Evolutionary conservation across 495 filamentous ascomycete genomes (phyloP).

Genomic region (Daldinia loculata): DNA sequence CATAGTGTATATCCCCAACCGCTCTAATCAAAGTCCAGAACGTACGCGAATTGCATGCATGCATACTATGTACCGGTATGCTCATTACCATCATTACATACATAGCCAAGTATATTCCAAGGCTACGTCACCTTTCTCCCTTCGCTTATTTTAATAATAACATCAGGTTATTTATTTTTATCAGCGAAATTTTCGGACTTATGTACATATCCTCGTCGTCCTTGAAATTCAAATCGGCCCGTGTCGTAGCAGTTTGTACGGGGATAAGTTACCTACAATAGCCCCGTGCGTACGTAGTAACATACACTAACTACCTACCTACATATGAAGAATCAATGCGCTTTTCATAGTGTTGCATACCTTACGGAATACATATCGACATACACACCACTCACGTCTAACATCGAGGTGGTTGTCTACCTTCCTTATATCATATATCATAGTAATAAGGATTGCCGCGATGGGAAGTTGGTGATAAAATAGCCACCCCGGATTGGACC

Average conservation of each 20-base stretch:
- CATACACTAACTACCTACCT: too few species aligned
- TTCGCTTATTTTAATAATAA: background rate
- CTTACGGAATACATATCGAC: background rate
- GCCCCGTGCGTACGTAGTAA: background rate
- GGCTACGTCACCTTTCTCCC: background rate
- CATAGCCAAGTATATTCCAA: background rate
- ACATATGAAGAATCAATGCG: background rate
- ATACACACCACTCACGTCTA: background rate
- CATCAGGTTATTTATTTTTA: background rate
- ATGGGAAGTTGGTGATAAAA: background rate
- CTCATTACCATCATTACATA: too few species aligned
- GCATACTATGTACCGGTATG: too few species aligned
- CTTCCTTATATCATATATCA: background rate
- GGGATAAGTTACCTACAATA: background rate
- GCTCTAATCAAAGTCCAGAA: background rate
- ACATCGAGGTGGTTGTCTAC: background rate
- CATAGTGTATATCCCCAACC: background rate
- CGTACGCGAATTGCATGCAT: background rate
- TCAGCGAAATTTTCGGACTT: background rate
- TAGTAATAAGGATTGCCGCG: background rate
- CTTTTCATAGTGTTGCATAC: background rate
- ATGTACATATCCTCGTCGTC: background rate
- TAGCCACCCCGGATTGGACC: background rate
- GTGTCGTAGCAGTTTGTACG: background rate
- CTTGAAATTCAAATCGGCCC: background rate